These are phyloP conservation scores for Eimeria necatrix DNA, from an alignment of 169 alveolate species.

Conservation along the genomic window DNA sequence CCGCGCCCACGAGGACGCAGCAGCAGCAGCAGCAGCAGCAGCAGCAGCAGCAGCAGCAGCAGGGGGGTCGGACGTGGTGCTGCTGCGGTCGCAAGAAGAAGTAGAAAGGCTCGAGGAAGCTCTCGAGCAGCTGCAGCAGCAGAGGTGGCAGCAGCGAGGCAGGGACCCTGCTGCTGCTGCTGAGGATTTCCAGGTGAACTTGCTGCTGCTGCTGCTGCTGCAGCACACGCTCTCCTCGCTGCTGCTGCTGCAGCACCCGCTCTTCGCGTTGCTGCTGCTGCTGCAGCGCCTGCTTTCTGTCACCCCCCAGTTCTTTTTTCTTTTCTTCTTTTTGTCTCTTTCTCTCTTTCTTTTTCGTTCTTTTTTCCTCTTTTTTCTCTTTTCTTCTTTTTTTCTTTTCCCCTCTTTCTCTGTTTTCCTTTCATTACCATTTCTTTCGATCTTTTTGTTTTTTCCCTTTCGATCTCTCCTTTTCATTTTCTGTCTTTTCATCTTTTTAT, in stretches of 20 bases:
- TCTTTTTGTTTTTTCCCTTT: neutral
- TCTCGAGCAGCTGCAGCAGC: slow-evolving; percentile 58
- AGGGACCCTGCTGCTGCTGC: slow-evolving; percentile 15
- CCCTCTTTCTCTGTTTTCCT: no score
- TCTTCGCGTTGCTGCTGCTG: slow-evolving; percentile 2
- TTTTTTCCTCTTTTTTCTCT: neutral
- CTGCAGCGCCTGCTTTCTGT: neutral
- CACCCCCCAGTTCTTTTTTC: neutral
- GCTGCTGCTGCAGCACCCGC: neutral
- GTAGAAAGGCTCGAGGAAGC: slow-evolving; percentile 33
- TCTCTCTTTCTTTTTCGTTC: neutral
- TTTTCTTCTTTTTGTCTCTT: neutral
- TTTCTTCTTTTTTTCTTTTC: no score
- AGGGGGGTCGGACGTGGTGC: neutral
- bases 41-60: slow-evolving; percentile 64
- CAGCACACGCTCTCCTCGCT: neutral
- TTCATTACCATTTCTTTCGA: no score
- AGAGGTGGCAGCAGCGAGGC: slow-evolving; percentile 34
- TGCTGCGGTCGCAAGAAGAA: slow-evolving; percentile 1
- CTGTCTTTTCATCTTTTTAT: neutral
- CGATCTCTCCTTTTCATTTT: neutral
- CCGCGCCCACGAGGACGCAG: slow-evolving; percentile 50
- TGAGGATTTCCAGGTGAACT: slow-evolving; percentile 40
- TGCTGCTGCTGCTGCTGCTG: neutral
- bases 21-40: slow-evolving; percentile 43